Conservation (phyloP, 176 grass and related monocot species). For the Olyra latifolia region DNA sequence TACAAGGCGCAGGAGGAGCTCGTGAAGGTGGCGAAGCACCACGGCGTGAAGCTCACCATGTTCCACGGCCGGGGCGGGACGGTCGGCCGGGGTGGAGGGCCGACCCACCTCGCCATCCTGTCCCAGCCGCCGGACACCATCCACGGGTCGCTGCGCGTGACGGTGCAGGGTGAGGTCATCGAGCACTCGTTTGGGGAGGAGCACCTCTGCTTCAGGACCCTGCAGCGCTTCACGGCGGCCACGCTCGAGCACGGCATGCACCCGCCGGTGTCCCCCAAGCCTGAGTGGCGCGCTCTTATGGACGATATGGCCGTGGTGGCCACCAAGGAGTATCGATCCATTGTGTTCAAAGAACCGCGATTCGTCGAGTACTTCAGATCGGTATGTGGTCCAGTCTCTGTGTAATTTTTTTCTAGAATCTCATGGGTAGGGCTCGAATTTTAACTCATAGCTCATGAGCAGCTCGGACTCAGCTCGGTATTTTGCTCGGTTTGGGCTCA, state of each 20-base stretch:
- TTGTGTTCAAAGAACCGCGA: constrained; percentile 59
- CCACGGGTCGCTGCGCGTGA: constrained; percentile 80
- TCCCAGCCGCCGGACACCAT: constrained; percentile 89
- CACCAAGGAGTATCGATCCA: constrained; percentile 68
- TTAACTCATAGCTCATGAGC: too few relatives aligned
- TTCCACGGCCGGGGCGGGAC: constrained; percentile 87
- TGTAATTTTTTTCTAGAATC: too few relatives aligned
- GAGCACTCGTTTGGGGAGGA: constrained; percentile 85
- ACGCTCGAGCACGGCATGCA: constrained; percentile 92
- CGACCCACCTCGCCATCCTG: constrained; percentile 83
- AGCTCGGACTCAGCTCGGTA: too few relatives aligned
- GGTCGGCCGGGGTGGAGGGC: constrained; percentile 76
- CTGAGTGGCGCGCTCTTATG: constrained; percentile 76
- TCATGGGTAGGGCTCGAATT: too few relatives aligned
- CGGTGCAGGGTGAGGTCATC: constrained; percentile 90
- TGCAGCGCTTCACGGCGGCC: constrained; percentile 81
- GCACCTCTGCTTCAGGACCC: constrained; percentile 71
- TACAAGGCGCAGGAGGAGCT: constrained; percentile 83
- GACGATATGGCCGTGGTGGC: constrained; percentile 78
- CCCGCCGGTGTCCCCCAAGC: constrained; percentile 70
- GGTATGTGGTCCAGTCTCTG: constrained; percentile 32
- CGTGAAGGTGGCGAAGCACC: constrained; percentile 56
- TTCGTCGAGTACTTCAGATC: constrained; percentile 92
- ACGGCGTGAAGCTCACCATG: constrained; percentile 76
- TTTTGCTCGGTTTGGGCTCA: too few relatives aligned